phyloP scores from a whole-genome alignment of 129 eudicot species.

The Flaveria sonorensis region DNA sequence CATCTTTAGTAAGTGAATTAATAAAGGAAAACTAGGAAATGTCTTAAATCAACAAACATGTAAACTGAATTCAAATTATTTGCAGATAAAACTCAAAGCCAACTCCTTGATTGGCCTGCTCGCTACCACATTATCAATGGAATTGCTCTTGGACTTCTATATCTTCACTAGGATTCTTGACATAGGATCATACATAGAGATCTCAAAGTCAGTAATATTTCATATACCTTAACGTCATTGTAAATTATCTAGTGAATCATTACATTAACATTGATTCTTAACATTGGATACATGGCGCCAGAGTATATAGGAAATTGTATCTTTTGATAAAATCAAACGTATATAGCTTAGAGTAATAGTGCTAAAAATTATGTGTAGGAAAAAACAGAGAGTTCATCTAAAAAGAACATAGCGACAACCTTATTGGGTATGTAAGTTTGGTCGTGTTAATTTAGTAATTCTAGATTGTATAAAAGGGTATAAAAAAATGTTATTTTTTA shows the following conservation, averaged over 20 bases:
- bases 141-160: constrained; percentile 12
- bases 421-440: too few species aligned
- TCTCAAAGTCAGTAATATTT: not conserved
- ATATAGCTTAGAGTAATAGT: too few species aligned
- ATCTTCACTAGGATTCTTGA: constrained; percentile 13
- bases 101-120: not conserved
- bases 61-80: not conserved
- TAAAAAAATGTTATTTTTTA: not conserved
- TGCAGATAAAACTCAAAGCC: not conserved
- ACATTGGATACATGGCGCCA: too few species aligned
- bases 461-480: not conserved
- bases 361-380: too few species aligned
- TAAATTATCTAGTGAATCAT: too few species aligned
- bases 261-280: too few species aligned
- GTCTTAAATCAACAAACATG: not conserved
- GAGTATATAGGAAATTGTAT: not conserved
- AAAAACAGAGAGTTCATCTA: too few species aligned
- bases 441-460: not conserved
- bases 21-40: not conserved
- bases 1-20: not conserved
- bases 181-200: constrained; percentile 9
- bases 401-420: too few species aligned
- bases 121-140: not conserved
- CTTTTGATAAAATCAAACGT: too few species aligned
- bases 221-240: not conserved